Base-by-base conservation (phyloP, 2,329 filamentous ascomycete genomes). In the Colletotrichum sublineola region DNA sequence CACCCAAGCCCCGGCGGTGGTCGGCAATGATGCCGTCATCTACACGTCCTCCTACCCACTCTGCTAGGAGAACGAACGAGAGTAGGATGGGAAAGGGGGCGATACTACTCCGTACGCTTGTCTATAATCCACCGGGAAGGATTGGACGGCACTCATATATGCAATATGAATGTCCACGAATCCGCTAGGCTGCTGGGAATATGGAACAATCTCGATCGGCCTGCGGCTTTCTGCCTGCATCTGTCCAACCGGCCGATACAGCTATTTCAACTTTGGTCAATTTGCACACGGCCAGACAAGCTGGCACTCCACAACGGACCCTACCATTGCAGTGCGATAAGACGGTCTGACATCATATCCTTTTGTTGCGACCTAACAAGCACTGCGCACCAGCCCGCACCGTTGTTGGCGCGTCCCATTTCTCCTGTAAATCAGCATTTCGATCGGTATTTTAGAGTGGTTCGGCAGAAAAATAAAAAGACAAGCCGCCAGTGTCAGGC, bases 11-110 rank as follows among this genome's bases (percentile, higher is more conserved):
- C 44, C 44, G 46, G n/a, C n/a, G 14, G 29, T 42, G 11, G 55
- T 40, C 24, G 18, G 53, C 57, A 40, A 57, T 24, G 50, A 68
- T 68, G 64, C 42, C 65, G 56, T 71, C 68, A 71, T 68, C 12
- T 50, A 68, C 58, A 69, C 62, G 53, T 71, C 40, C 56, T n/a
- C 8, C n/a, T 24, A 24, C 33, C 61, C 48, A 69, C 52, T 65
- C 56, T 56, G 24, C 61, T 50, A 68, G 20, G 9, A 36, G 18
- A 18, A 55, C 29, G 29, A 53, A 12, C 29, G 24, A 29, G 12
- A 15, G 50, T 18, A 1, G 24, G 29, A 53, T 18, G 50, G 48
- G 48, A 52, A 31, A 14, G n/a, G 46, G n/a, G 48, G 12, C n/a
- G 4, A 14, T 24, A 50, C n/a, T 48, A n/a, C 15, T 36, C 6